Base-by-base conservation (phyloP, 176 grass and related monocot genomes). In the Leersia perrieri region DNA sequence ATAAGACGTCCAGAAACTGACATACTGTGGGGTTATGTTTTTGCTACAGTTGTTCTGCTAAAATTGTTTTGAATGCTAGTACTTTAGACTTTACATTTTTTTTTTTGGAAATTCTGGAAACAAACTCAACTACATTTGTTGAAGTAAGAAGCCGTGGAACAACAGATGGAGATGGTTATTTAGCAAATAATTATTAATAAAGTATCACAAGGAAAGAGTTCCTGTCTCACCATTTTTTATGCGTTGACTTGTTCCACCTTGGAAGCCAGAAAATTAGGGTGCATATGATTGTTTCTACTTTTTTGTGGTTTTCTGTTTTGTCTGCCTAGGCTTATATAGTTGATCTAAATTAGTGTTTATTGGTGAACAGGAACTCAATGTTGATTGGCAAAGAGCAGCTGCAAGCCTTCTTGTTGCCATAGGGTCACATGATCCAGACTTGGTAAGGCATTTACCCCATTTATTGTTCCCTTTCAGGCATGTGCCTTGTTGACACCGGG, bases 321-420 rank as follows among this genome's bases (percentile, higher is more conserved):
- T 33, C 49, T 69, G 31, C 33, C 22, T 76, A 76, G 64, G 9
- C 68, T 38, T 75, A 12, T 67, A 64, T 76, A 61, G 13, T 28
- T 89, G 60, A 86, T 80, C 13, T 71, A 26, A 29, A 77, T 63
- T 44, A 2, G 35, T 89, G 33, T 87, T 85, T 26, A 87, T 29
- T 81, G 72, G 23, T 33, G 0, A 69, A 73, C 62, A 98, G 95
- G 95, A 98, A 27, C 89, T 94, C 51, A 94, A 91, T 89, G 80
- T 74, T 86, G 95, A 94, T 83, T 98, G 95, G 95, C 95, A 98
- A 90, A 94, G 88, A 81, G 92, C 95, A 57, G 95, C 90, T 47
- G 90, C 90, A 68, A 80, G 82, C 91, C 87, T 98, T 72, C 92
- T 98, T 63, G 95, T 94, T 91, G 86, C 95, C 33, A 89, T 98